Evolutionary conservation across 306 rosid genomes (phyloP).

Genomic region (Ochetophila trinervis): DNA sequence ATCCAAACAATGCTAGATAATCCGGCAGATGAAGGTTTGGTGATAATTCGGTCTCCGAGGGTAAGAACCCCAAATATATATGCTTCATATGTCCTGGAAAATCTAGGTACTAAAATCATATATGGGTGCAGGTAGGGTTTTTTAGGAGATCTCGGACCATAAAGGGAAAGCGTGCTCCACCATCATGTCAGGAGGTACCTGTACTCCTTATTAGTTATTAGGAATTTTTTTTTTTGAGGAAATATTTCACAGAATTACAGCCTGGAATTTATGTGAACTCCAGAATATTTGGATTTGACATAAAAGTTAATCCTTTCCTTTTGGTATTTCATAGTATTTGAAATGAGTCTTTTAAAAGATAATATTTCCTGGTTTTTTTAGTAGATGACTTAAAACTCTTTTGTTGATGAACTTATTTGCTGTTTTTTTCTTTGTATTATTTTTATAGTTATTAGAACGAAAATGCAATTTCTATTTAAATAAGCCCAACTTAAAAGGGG

Average conservation of each 20-base stretch:
- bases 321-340: not conserved
- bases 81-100: conserved; percentile 7
- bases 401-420: not conserved
- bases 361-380: not conserved
- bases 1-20: conserved; percentile 52
- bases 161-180: conserved; percentile 78
- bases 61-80: conserved; percentile 35
- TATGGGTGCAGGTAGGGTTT: conserved; percentile 73
- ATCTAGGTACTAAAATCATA: conserved; percentile 31
- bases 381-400: not conserved
- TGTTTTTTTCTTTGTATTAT: not conserved
- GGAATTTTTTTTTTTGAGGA: conserved; percentile 1
- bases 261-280: not conserved
- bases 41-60: conserved; percentile 67
- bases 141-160: conserved; percentile 79
- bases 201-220: not conserved
- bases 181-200: conserved; percentile 83
- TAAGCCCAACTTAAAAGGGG: not conserved
- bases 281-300: not conserved
- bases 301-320: not conserved
- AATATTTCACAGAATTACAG: conserved; percentile 1
- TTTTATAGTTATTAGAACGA: too few species aligned
- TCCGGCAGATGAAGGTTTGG: conserved; percentile 85
- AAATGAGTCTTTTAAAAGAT: not conserved
- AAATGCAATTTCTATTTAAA: not conserved